Evolutionary conservation across 805 yeast species (phyloP).

Genomic region (Debaryomyces tyrocola): DNA sequence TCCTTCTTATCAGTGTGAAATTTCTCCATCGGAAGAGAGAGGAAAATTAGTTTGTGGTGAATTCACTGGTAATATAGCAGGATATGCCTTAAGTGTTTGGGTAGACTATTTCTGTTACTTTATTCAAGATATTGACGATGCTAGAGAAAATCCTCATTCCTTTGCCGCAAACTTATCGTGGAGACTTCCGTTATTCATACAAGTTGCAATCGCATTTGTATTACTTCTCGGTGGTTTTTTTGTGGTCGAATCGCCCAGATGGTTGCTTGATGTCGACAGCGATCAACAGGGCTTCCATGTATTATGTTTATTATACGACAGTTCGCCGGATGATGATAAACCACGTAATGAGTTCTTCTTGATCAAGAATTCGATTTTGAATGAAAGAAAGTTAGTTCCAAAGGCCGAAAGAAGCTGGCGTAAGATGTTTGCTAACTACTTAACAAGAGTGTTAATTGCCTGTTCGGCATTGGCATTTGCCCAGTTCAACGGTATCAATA

Average conservation of each 20-base stretch:
- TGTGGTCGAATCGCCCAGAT: constrained; percentile 86
- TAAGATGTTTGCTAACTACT: constrained; percentile 40
- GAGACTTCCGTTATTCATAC: constrained; percentile 78
- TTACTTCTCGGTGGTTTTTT: constrained; percentile 72
- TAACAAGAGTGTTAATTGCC: constrained; percentile 34
- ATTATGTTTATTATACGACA: constrained; percentile 24
- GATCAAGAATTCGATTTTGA: constrained; percentile 46
- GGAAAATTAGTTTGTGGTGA: constrained; percentile 86
- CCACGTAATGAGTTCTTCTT: constrained; percentile 44
- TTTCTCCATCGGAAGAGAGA: constrained; percentile 82
- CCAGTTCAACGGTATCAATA: constrained; percentile 55
- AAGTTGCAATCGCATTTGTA: constrained; percentile 69
- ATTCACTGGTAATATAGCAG: constrained; percentile 82
- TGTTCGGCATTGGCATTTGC: constrained; percentile 47
- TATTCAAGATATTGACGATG: constrained; percentile 51
- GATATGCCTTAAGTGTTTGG: constrained; percentile 85
- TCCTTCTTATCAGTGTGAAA: constrained; percentile 86
- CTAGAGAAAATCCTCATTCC: constrained; percentile 32
- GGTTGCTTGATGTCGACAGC: constrained; percentile 81
- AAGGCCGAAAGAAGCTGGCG: constrained; percentile 41
- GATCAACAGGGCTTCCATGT: constrained; percentile 54
- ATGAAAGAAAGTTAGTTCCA: constrained; percentile 39
- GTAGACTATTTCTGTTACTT: constrained; percentile 75
- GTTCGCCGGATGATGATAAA: constrained; percentile 28
- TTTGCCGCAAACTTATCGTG: constrained; percentile 54